Conservation (phyloP, 1,139 yeast species). For the Kazachstania sp. region DNA sequence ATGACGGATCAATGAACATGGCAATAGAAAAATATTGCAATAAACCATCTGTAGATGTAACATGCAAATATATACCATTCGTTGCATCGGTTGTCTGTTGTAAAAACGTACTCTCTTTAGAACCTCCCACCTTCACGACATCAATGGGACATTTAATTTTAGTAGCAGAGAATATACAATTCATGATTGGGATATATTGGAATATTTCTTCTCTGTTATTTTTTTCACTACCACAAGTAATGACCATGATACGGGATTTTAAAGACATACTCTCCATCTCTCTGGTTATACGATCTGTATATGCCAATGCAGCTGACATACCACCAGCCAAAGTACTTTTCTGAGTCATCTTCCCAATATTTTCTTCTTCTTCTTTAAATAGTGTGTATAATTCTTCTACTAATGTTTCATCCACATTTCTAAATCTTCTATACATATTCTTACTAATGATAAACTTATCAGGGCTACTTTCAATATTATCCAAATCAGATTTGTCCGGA, state of each 20-base stretch:
- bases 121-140: slow-evolving; percentile 68
- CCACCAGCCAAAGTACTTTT: slow-evolving; percentile 67
- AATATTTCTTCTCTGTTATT: slow-evolving; percentile 71
- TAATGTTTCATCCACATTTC: slow-evolving; percentile 70
- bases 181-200: slow-evolving; percentile 90
- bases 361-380: slow-evolving; percentile 30
- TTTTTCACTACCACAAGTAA: slow-evolving; percentile 39
- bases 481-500: slow-evolving; percentile 4
- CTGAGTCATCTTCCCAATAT: slow-evolving; percentile 20
- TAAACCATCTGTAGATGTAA: slow-evolving; percentile 68
- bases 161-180: slow-evolving; percentile 91
- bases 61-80: slow-evolving; percentile 73
- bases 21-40: slow-evolving; percentile 54
- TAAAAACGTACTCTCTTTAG: slow-evolving; percentile 62
- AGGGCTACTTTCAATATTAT: slow-evolving; percentile 1
- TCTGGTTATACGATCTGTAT: slow-evolving; percentile 60
- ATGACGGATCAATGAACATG: slow-evolving; percentile 66
- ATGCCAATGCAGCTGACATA: slow-evolving; percentile 55
- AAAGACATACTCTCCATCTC: slow-evolving; percentile 41
- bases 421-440: slow-evolving; percentile 82
- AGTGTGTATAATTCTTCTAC: slow-evolving; percentile 50
- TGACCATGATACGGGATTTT: slow-evolving; percentile 64
- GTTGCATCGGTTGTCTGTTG: slow-evolving; percentile 98
- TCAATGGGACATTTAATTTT: slow-evolving; percentile 85
- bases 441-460: slow-evolving; percentile 30